Base-by-base conservation (phyloP, 768 basidiomycete species). In the Guyanaporus albipodus region DNA sequence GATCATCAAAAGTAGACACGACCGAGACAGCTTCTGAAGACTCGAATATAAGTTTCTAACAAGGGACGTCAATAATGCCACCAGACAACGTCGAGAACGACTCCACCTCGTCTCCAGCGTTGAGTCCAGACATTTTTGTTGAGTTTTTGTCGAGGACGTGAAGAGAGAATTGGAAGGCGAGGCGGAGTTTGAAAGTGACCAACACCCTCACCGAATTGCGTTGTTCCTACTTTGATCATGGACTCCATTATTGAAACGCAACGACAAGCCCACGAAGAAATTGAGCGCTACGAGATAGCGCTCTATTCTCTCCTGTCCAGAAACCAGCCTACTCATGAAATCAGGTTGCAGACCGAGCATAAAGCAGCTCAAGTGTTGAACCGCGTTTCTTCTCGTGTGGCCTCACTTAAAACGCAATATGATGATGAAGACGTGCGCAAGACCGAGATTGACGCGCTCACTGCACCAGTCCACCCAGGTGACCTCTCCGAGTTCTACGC, bases 171-270 rank as follows among this genome's bases (percentile, higher is more conserved):
- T 4, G 49, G 15, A 29, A 44, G 55, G 38, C 17, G 43, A 2
- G 38, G 50, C 81, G 78, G 82, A 83, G 80, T 79, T 79, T 69
- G 56, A 82, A 85, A 68, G 53, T 50, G 38, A 38, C 34, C 42
- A 50, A 45, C 18, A 15, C 38, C 21, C 23, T 23, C 18, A 19
- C 23, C 22, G 18, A 38, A 15, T 31, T 14, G 38, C 45, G 35
- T 39, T 22, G 15, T 32, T 38, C 27, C 4, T 8, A 14, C 28
- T 17, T 33, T 42, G 23, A n/a, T 31, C 35, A 96, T 96, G 94
- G 92, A 97, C 77, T 93, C 91, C 37, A 74, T 91, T 59, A 75
- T 97, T 63, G 95, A 99, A 70, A 72, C 89, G n/a, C 89, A 95
- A 62, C 83, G 95, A 42, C 92, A 93, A 59, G 88, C 86, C 11